Conservation (phyloP, 2,329 filamentous ascomycete genomes). For the Paecilomyces variotii region DNA sequence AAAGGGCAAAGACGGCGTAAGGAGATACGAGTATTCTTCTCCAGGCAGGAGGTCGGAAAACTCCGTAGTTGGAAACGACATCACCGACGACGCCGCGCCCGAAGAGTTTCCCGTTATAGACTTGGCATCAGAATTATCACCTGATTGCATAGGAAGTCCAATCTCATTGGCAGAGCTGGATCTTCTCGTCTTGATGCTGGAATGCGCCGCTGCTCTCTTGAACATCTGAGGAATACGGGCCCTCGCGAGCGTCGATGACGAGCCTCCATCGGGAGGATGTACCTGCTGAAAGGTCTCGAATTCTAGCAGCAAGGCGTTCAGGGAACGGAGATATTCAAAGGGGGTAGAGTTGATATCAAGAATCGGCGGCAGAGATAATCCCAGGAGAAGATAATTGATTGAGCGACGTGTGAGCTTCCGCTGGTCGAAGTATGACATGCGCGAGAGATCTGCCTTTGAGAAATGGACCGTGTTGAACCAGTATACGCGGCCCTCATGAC, state of each 20-base stretch:
- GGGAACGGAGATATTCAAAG: conserved; percentile 75
- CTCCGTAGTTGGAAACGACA: conserved; percentile 40
- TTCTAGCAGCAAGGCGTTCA: conserved; percentile 78
- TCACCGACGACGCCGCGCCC: conserved; percentile 29
- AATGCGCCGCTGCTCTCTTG: conserved; percentile 53
- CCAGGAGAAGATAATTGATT: conserved; percentile 87
- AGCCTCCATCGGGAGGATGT: conserved; percentile 67
- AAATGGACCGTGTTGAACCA: conserved; percentile 98
- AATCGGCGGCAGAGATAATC: conserved; percentile 81
- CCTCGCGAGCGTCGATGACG: conserved; percentile 62
- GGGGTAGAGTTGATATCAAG: conserved; percentile 75
- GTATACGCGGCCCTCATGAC: conserved; percentile 87
- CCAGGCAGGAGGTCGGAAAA: conserved; percentile 61
- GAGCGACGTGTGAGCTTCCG: conserved; percentile 82
- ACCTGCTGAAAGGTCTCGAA: conserved; percentile 91
- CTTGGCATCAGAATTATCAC: conserved; percentile 42
- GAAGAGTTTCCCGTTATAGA: conserved; percentile 32
- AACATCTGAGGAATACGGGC: conserved; percentile 80
- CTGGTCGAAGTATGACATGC: conserved; percentile 77
- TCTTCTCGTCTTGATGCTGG: conserved; percentile 49
- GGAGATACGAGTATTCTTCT: conserved; percentile 78
- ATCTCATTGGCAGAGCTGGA: conserved; percentile 55
- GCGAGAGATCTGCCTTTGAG: conserved; percentile 68
- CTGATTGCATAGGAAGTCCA: conserved; percentile 44
- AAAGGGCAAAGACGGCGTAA: conserved; percentile 89